Evolutionary conservation across 768 basidiomycete species (phyloP), one percentile per base, ranked within the genome.

Genomic region (Tulasnella sp.): DNA sequence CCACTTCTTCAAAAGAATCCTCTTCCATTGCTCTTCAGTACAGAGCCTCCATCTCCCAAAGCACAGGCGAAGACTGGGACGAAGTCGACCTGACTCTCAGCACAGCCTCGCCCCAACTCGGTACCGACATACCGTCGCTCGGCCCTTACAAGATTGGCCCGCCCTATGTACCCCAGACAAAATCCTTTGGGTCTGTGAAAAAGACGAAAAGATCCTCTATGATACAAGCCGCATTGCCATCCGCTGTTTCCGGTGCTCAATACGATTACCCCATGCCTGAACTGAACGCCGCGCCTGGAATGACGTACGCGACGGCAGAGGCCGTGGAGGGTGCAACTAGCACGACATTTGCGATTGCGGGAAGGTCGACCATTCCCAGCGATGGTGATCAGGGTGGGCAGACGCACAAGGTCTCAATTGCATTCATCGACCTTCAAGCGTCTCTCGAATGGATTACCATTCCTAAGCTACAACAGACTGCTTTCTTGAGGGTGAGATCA

Each of bases 1-100:
- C 31, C 84, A 88, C 77, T 83, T 86, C 80, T 18, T 89, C 88
- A 0, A 87, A 88, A 80, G 72, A 72, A 22, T 34, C 42, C 58
- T 73, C 64, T 41, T 60, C 73, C 54, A 37, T 77, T 42, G n/a
- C 64, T 50, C 73, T 83, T 73, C 69, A 81, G 46, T 83, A 83
- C 73, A 76, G 81, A 64, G 81, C 83, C 22, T 78, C 81, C 75
- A 83, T 83, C 72, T 73, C 76, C 6, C 82, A 83, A 69, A 72
- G 75, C 4, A 83, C 83, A 5, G 81, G 82, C n/a, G 83, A 83
- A 42, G 73, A 82, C 72, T 83, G 83, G 83, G 80, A 58, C 31
- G 42, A 77, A 20, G 81, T 81, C 34, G 54, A 72, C 46, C 40
- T 83, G 78, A 48, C 54, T 42, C 78, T 83, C n/a, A 80, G 78